These are phyloP conservation scores for Arthromyces matolae DNA, from an alignment of 768 basidiomycete species.

Conservation along the genomic window DNA sequence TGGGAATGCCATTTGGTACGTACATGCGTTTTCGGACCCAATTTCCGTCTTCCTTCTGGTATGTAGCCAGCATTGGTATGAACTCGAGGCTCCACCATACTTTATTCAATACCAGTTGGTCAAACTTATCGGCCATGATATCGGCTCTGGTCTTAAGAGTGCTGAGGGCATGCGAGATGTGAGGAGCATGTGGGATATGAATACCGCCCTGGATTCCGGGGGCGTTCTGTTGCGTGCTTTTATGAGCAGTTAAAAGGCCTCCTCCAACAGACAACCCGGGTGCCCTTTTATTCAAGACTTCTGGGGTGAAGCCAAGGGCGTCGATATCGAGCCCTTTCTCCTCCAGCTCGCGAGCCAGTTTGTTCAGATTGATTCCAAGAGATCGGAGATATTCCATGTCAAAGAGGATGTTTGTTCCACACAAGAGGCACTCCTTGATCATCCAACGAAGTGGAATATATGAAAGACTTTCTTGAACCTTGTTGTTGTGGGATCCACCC, in stretches of 20 bases:
- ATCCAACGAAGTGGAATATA: conserved; percentile 27
- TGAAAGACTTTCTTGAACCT: conserved; percentile 19
- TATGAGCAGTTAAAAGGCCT: not conserved
- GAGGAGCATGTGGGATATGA: not conserved
- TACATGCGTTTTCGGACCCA: conserved; percentile 25
- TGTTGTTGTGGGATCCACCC: conserved; percentile 22
- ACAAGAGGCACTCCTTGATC: conserved; percentile 25
- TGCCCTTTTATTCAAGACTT: conserved; percentile 2
- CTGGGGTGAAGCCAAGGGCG: conserved; percentile 4
- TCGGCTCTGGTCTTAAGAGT: conserved; percentile 11
- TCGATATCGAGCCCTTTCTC: conserved; percentile 2
- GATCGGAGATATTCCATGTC: conserved; percentile 15
- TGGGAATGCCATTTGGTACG: not conserved
- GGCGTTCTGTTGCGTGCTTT: not conserved
- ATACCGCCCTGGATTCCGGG: not conserved
- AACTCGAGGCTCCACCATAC: conserved; percentile 25
- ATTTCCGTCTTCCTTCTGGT: conserved; percentile 19
- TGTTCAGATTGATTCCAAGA: conserved; percentile 18
- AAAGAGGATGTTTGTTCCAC: conserved; percentile 6
- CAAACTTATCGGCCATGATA: conserved; percentile 16
- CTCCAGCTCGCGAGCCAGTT: conserved; percentile 8
- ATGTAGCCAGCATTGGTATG: conserved; percentile 21
- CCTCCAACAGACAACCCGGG: not conserved
- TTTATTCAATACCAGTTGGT: conserved; percentile 18
- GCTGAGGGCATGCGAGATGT: conserved; percentile 5